phyloP scores from a whole-genome alignment of 2,329 filamentous ascomycete genomes.

The Pezicula rhizophila region DNA sequence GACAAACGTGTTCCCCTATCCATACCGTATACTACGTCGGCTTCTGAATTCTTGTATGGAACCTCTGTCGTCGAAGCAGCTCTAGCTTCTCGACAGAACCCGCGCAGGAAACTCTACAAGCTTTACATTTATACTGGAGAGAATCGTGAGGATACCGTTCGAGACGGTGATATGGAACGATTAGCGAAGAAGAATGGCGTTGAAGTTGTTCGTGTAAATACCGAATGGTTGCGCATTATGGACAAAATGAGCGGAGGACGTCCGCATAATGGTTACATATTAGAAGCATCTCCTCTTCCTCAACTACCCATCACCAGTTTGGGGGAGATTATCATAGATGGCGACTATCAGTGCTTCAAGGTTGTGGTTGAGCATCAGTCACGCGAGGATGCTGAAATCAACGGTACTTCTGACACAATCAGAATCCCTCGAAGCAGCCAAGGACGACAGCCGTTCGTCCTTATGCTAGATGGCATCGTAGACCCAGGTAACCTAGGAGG shows the following conservation, averaged over 20 bases:
- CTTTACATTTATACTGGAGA: slow-evolving; percentile 68
- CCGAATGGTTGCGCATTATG: slow-evolving; percentile 61
- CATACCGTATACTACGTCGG: slow-evolving; percentile 72
- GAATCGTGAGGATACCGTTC: slow-evolving; percentile 43
- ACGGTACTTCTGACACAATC: slow-evolving; percentile 57
- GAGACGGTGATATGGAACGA: slow-evolving; percentile 38
- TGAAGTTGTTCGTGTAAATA: slow-evolving; percentile 50
- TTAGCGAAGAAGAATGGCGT: slow-evolving; percentile 46
- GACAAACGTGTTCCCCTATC: slow-evolving; percentile 25
- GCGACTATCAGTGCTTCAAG: slow-evolving; percentile 43
- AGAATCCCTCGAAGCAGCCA: slow-evolving; percentile 15
- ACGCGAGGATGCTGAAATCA: slow-evolving; percentile 66
- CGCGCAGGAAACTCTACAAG: slow-evolving; percentile 70
- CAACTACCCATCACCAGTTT: slow-evolving; percentile 60
- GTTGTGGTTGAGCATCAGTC: slow-evolving; percentile 62
- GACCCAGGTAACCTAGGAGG: slow-evolving; percentile 89
- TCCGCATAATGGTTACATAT: slow-evolving; percentile 83
- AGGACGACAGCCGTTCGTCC: slow-evolving; percentile 60
- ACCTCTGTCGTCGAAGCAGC: slow-evolving; percentile 75
- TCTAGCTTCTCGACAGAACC: slow-evolving; percentile 46
- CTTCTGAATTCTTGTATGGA: slow-evolving; percentile 89
- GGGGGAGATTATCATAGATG: slow-evolving; percentile 18
- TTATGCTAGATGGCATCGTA: slow-evolving; percentile 69
- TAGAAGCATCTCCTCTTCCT: slow-evolving; percentile 82
- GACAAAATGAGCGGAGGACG: slow-evolving; percentile 77